Conservation (phyloP, 2,329 filamentous ascomycete genomes). For the Leptodontidium sp. region DNA sequence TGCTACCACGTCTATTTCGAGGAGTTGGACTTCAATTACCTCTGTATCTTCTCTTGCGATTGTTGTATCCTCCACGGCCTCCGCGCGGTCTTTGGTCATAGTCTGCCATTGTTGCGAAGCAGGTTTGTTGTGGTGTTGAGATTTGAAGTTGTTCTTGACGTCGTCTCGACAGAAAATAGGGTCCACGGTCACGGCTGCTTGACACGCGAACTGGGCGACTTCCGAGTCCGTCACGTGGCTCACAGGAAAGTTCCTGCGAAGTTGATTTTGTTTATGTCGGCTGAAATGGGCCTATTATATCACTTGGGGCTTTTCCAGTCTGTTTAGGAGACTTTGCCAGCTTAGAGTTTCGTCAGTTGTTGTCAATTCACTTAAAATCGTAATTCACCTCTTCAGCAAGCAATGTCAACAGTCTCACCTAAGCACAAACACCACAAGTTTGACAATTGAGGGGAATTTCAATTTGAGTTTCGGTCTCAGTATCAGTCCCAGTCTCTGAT, state of each 20-base stretch:
- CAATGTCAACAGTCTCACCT: not conserved
- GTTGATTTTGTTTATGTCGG: not conserved
- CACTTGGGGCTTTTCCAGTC: not conserved
- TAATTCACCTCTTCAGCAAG: not conserved
- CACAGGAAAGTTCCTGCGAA: not conserved
- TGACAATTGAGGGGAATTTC: conserved; percentile 33
- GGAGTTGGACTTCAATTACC: conserved; percentile 57
- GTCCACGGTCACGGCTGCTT: conserved; percentile 16
- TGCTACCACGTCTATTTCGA: conserved; percentile 14
- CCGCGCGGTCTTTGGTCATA: conserved; percentile 53
- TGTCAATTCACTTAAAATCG: not conserved
- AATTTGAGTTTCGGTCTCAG: conserved; percentile 41
- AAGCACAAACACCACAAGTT: not conserved
- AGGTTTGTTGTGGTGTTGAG: conserved; percentile 9
- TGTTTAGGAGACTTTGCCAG: not conserved
- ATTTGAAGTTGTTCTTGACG: conserved; percentile 18
- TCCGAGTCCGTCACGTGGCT: not conserved
- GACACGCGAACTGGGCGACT: not conserved
- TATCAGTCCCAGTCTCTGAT: conserved; percentile 37
- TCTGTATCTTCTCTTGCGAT: conserved; percentile 81
- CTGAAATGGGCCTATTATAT: conserved; percentile 4
- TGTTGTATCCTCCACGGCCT: conserved; percentile 57
- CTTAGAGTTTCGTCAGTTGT: too few relatives aligned
- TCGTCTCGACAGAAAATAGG: conserved; percentile 30
- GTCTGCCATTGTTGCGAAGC: conserved; percentile 55